These are phyloP conservation scores for Fusarium penzigii DNA, from an alignment of 2,329 filamentous ascomycete species.

Conservation along the genomic window DNA sequence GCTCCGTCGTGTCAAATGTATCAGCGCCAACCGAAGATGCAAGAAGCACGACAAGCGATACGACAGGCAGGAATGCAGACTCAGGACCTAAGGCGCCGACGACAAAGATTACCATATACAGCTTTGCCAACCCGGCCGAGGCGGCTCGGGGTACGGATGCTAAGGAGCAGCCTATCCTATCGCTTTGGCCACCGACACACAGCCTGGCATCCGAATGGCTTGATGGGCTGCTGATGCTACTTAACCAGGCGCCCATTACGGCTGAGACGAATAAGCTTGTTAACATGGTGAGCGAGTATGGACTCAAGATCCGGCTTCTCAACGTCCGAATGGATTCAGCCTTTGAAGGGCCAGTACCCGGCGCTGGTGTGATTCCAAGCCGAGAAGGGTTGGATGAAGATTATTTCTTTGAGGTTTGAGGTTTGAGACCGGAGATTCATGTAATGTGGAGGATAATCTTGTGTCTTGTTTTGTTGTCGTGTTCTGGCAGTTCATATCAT, in stretches of 20 bases:
- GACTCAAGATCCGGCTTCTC: constrained; percentile 86
- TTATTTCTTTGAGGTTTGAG: constrained; percentile 81
- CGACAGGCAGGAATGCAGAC: constrained; percentile 41
- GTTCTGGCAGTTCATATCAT: constrained; percentile 13
- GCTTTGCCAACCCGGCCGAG: constrained; percentile 54
- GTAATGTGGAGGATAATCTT: neutral
- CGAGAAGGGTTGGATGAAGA: constrained; percentile 87
- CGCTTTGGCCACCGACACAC: constrained; percentile 78
- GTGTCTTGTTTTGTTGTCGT: constrained; percentile 7
- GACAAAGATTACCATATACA: constrained; percentile 92
- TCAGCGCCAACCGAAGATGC: constrained; percentile 62
- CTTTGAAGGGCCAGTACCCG: constrained; percentile 67
- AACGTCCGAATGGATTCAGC: constrained; percentile 85
- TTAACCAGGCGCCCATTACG: constrained; percentile 96
- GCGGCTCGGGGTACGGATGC: constrained; percentile 35
- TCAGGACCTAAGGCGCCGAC: constrained; percentile 47
- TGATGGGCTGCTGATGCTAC: constrained; percentile 89
- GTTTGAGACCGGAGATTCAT: neutral
- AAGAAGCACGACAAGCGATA: constrained; percentile 44
- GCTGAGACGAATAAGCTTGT: constrained; percentile 91
- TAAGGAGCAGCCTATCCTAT: constrained; percentile 74
- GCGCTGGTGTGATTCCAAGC: constrained; percentile 75
- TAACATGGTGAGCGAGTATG: constrained; percentile 83
- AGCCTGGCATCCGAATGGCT: constrained; percentile 93
- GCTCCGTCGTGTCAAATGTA: constrained; percentile 92